phyloP scores from a whole-genome alignment of 129 eudicot genomes.

The Flaveria ramosissima region DNA sequence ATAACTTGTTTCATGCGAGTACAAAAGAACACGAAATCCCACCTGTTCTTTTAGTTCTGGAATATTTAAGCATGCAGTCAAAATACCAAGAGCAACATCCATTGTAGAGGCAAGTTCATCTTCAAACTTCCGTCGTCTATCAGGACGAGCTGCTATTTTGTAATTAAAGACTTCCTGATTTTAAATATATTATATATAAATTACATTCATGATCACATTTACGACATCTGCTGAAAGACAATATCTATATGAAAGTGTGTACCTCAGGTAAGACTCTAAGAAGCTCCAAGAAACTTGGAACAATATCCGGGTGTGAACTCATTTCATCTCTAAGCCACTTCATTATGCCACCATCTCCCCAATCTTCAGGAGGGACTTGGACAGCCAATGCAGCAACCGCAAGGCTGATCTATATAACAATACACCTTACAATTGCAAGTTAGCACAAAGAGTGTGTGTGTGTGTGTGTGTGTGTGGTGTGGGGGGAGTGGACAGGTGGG shows the following conservation, averaged over 20 bases:
- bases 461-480: not conserved
- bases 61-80: conserved; percentile 87
- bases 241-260: not conserved
- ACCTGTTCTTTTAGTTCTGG: conserved; percentile 91
- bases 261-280: conserved; percentile 98
- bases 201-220: too few species aligned
- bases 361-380: conserved; percentile 91
- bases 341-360: conserved; percentile 97
- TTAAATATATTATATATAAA: too few species aligned
- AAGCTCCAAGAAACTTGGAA: conserved; percentile 89
- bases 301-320: conserved; percentile 68
- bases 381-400: conserved; percentile 99
- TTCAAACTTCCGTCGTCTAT: conserved; percentile 90
- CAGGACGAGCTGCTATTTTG: conserved; percentile 94
- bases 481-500: too few species aligned
- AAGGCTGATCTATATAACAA: conserved; percentile 79
- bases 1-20: not conserved
- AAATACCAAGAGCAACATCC: conserved; percentile 77
- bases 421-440: conserved; percentile 13
- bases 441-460: not conserved
- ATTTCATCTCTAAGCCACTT: conserved; percentile 89
- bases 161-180: conserved; percentile 83
- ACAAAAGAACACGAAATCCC: conserved; percentile 1
- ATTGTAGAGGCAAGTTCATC: conserved; percentile 79
- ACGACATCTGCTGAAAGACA: not conserved